phyloP scores from a whole-genome alignment of 2,329 filamentous ascomycete species.

The Plenodomus lindquistii region DNA sequence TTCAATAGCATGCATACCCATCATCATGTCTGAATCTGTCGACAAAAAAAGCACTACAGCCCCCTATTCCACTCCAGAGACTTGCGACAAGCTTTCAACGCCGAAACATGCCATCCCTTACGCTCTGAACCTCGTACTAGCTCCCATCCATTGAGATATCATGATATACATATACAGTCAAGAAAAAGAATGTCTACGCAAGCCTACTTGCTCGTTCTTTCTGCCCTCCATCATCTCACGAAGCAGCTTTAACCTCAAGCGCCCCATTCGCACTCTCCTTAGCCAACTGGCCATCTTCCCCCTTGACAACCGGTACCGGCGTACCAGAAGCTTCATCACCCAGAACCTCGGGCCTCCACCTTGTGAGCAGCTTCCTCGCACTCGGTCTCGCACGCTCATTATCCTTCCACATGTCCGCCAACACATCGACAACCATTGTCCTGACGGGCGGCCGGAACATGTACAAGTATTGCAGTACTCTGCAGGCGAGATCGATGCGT shows the following conservation, averaged over 20 bases:
- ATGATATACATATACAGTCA: not conserved
- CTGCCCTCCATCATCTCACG: slow-evolving; percentile 2
- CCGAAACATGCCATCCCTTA: too few relatives aligned
- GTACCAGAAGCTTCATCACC: slow-evolving; percentile 22
- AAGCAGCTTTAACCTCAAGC: slow-evolving; percentile 34
- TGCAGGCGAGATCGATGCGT: slow-evolving; percentile 61
- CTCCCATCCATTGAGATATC: not conserved
- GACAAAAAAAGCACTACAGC: too few relatives aligned
- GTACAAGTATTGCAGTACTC: slow-evolving; percentile 58
- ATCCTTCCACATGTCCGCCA: slow-evolving; percentile 60
- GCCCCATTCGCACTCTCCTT: slow-evolving; percentile 34
- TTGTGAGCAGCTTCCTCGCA: slow-evolving; percentile 58
- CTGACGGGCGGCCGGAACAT: slow-evolving; percentile 61
- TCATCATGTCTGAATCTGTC: too few relatives aligned
- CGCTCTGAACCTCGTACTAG: too few relatives aligned
- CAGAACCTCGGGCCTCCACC: slow-evolving; percentile 58
- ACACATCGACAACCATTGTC: slow-evolving; percentile 60
- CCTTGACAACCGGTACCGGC: slow-evolving; percentile 24
- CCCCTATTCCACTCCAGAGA: too few relatives aligned
- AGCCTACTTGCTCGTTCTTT: not conserved
- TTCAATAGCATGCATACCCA: too few relatives aligned
- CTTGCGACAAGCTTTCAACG: too few relatives aligned
- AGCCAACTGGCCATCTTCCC: slow-evolving; percentile 17
- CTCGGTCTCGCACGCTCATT: slow-evolving; percentile 53
- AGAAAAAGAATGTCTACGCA: not conserved